Conservation (phyloP, 352 stramenopile species). For the Globisporangium abappressorium region DNA sequence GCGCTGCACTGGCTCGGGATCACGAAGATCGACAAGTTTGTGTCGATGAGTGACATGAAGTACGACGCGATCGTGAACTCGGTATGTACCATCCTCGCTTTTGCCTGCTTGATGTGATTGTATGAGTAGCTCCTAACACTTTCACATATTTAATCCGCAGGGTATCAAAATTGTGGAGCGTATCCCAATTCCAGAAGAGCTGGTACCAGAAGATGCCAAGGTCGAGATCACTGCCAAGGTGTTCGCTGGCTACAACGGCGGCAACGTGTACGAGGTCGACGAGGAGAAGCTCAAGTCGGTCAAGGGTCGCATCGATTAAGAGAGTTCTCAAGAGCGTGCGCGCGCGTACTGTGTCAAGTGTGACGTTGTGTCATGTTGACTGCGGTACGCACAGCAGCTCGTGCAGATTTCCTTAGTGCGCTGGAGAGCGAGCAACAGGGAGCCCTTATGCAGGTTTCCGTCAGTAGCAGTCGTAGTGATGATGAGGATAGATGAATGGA, state of each 20-base stretch:
- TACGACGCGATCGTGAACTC: slow-evolving; percentile 98
- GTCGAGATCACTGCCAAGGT: slow-evolving; percentile 99
- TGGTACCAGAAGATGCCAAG: slow-evolving; percentile 97
- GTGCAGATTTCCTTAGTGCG: neutral
- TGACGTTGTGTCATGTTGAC: neutral
- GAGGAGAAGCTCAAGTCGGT: slow-evolving; percentile 91
- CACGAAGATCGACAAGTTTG: slow-evolving; percentile 92
- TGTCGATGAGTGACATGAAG: slow-evolving; percentile 99
- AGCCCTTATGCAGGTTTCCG: neutral
- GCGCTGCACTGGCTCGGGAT: slow-evolving; percentile 98
- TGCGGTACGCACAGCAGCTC: neutral
- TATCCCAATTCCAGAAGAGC: slow-evolving; percentile 96
- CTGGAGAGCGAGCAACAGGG: neutral
- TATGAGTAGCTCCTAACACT: neutral
- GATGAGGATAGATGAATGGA: slow-evolving; percentile 7
- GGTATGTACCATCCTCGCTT: slow-evolving; percentile 31
- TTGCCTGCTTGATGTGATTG: neutral
- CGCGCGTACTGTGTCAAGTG: neutral
- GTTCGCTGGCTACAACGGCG: slow-evolving; percentile 84
- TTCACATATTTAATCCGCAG: slow-evolving; percentile 17
- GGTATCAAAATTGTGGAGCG: slow-evolving; percentile 99
- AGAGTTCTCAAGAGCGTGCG: neutral
- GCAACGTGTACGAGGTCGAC: slow-evolving; percentile 93
- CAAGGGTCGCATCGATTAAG: slow-evolving; percentile 71
- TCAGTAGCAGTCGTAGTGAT: slow-evolving; percentile 2